Evolutionary conservation across 2,329 filamentous ascomycete genomes (phyloP).

Genomic region (Lanzia echinophila): DNA sequence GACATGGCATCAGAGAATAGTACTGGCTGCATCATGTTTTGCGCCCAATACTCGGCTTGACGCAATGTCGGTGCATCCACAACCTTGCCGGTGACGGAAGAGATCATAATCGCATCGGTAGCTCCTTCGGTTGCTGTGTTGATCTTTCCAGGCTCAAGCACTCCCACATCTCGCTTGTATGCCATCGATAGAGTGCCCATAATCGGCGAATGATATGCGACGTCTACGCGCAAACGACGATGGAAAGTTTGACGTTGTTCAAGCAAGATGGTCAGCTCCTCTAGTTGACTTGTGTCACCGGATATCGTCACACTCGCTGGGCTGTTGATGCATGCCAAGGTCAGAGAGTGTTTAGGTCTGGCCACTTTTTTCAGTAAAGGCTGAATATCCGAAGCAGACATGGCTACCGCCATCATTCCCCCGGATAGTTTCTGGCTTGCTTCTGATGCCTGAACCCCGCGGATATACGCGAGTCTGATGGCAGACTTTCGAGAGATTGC

Average conservation of each 20-base stretch:
- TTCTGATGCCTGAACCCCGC: constrained; percentile 11
- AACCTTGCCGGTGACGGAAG: neutral
- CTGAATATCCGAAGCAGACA: constrained; percentile 2
- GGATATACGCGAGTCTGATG: constrained; percentile 9
- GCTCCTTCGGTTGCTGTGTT: neutral
- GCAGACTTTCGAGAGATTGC: constrained; percentile 15
- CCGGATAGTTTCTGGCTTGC: constrained; percentile 27
- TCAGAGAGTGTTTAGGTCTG: neutral
- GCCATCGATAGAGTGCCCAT: constrained; percentile 23
- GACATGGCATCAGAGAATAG: constrained; percentile 27
- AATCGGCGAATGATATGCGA: constrained; percentile 34
- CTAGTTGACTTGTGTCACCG: constrained; percentile 14
- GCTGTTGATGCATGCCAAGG: constrained; percentile 29
- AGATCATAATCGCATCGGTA: constrained; percentile 2
- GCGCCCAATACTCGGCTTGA: constrained; percentile 35
- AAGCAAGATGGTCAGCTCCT: constrained; percentile 5
- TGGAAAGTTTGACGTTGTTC: constrained; percentile 22
- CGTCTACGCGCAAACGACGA: constrained; percentile 30
- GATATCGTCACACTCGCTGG: constrained; percentile 22
- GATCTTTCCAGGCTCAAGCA: neutral
- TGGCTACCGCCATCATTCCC: constrained; percentile 30
- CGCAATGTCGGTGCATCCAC: neutral
- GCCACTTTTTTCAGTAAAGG: neutral
- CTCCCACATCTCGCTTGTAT: constrained; percentile 11
- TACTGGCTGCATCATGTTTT: constrained; percentile 39